phyloP scores from a whole-genome alignment of 345 rosid genomes.

The Dovyalis caffra region DNA sequence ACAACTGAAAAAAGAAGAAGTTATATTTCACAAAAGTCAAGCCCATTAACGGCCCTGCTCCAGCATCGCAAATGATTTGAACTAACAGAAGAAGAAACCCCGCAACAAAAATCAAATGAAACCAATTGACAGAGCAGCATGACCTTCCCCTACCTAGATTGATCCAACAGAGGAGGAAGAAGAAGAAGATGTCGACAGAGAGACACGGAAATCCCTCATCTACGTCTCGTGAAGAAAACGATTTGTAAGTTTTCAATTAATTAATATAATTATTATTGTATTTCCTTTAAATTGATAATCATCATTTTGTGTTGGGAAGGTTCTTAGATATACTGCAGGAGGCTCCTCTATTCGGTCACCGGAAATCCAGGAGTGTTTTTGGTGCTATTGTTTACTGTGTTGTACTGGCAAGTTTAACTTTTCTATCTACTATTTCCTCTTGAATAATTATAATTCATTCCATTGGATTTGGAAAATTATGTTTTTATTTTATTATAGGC shows the following conservation, averaged over 20 bases:
- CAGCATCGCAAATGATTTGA: no score
- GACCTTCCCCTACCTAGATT: no score
- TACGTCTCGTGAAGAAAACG: constrained; percentile 25
- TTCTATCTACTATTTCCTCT: constrained; percentile 5
- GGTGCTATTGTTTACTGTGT: constrained; percentile 69
- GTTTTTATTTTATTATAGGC: constrained; percentile 33
- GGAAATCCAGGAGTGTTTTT: constrained; percentile 72
- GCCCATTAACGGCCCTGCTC: no score
- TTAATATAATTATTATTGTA: no score
- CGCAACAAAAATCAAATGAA: no score
- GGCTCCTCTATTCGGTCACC: constrained; percentile 89
- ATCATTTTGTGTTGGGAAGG: constrained; percentile 25
- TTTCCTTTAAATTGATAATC: no score
- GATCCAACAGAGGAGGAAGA: neutral
- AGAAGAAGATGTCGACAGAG: constrained; percentile 19
- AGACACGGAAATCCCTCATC: constrained; percentile 25
- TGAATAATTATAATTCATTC: no score
- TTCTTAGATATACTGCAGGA: constrained; percentile 90
- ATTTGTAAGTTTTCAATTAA: constrained; percentile 12
- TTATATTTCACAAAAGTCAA: no score
- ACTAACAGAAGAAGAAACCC: no score
- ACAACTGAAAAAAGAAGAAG: no score
- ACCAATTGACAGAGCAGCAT: no score
- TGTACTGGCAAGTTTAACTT: constrained; percentile 65
- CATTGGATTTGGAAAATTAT: no score